Conservation (phyloP, 345 rosid species). For the Eutrema yunnanense region DNA sequence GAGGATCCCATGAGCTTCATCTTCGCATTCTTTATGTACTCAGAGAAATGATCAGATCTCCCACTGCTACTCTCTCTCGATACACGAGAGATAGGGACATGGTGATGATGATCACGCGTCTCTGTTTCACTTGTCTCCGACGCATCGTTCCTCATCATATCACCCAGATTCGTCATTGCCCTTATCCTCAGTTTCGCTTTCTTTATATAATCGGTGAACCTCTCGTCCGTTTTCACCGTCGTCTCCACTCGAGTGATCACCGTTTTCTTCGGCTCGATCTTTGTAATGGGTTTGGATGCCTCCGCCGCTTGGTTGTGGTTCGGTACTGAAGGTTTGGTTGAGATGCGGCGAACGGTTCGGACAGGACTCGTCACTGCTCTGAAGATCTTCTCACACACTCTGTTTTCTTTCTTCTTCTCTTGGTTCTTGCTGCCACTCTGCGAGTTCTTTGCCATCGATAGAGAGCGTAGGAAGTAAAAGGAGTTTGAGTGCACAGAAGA, state of each 20-base stretch:
- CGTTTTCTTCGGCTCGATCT: slow-evolving; percentile 22
- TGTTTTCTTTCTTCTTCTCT: slow-evolving; percentile 20
- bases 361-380: slow-evolving; percentile 28
- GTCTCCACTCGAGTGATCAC: slow-evolving; percentile 23
- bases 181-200: slow-evolving; percentile 28
- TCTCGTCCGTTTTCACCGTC: slow-evolving; percentile 23
- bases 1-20: slow-evolving; percentile 22
- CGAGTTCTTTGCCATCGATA: slow-evolving; percentile 18
- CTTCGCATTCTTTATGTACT: slow-evolving; percentile 25
- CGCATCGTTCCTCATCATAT: slow-evolving; percentile 10
- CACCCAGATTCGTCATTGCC: slow-evolving; percentile 28
- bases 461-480: background rate
- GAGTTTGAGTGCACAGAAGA: slow-evolving; percentile 16
- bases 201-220: slow-evolving; percentile 26
- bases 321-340: slow-evolving; percentile 12
- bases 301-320: slow-evolving; percentile 3
- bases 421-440: slow-evolving; percentile 1
- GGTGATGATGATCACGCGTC: slow-evolving; percentile 11
- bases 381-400: slow-evolving; percentile 30
- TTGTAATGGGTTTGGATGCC: slow-evolving; percentile 13
- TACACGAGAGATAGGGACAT: slow-evolving; percentile 22
- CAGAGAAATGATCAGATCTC: slow-evolving; percentile 24
- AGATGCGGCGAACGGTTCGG: slow-evolving; percentile 22
- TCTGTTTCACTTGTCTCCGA: slow-evolving; percentile 13
- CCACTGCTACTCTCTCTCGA: slow-evolving; percentile 10